Conservation (phyloP, 192 early-diverging fungal genomes). For the Radiomyces spectabilis region DNA sequence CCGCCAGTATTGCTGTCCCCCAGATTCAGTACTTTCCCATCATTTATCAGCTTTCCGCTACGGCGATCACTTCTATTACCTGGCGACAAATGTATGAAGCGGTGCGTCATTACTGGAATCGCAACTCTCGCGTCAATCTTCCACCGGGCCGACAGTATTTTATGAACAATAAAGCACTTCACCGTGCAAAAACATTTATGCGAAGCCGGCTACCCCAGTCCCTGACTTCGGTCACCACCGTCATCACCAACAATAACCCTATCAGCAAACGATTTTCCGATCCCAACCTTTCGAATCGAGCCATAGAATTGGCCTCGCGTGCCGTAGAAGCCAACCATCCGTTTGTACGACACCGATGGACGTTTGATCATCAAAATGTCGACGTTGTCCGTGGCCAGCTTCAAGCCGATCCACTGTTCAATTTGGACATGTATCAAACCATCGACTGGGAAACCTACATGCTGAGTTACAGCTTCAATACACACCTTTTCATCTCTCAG, state of each 20-base stretch:
- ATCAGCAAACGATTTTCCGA: conserved; percentile 3
- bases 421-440: not conserved
- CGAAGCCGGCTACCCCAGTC: conserved; percentile 21
- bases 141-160: conserved; percentile 23
- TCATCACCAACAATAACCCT: not conserved
- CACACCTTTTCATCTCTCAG: conserved; percentile 19
- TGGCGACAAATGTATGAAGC: conserved; percentile 19
- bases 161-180: conserved; percentile 14
- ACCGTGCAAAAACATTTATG: conserved; percentile 20
- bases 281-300: conserved; percentile 3
- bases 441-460: conserved; percentile 25
- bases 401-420: conserved; percentile 4
- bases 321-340: conserved; percentile 20
- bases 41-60: conserved; percentile 24
- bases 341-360: conserved; percentile 23
- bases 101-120: conserved; percentile 22
- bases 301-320: conserved; percentile 10
- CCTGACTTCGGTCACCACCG: conserved; percentile 3
- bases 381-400: conserved; percentile 3
- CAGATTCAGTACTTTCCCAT: conserved; percentile 18
- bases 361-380: conserved; percentile 17
- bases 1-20: not conserved
- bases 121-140: conserved; percentile 18
- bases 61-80: not conserved
- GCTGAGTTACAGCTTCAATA: conserved; percentile 17